Evolutionary conservation across 176 grass and related monocot genomes (phyloP).

Genomic region (Triticum urartu): DNA sequence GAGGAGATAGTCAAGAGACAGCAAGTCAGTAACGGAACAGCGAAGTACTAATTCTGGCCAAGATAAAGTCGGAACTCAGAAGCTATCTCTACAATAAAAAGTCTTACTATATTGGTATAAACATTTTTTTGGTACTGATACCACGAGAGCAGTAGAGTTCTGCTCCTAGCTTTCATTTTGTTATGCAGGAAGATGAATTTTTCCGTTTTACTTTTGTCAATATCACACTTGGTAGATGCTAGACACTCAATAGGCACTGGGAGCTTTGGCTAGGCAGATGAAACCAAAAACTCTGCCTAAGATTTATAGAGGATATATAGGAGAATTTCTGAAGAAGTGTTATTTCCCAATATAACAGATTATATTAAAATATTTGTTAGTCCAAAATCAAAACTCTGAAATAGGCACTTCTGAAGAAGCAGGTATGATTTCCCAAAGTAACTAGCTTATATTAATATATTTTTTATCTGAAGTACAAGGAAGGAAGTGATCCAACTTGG

Average conservation of each 20-base stretch:
- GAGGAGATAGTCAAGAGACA: conserved; percentile 28
- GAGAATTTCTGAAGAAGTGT: neutral
- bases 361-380: neutral
- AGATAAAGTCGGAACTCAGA: neutral
- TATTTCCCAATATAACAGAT: neutral
- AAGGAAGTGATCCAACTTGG: neutral
- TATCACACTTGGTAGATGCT: neutral
- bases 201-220: neutral
- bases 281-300: neutral
- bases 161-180: neutral
- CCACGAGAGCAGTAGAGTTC: conserved; percentile 1
- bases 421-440: neutral
- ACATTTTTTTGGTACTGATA: neutral
- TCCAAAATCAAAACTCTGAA: neutral
- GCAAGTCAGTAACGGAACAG: neutral
- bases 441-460: neutral
- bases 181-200: neutral
- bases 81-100: neutral
- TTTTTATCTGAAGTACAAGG: neutral
- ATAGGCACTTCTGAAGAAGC: neutral
- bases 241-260: neutral
- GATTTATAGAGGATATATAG: neutral
- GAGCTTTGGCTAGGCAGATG: neutral
- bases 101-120: neutral
- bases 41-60: conserved; percentile 16